phyloP scores from a whole-genome alignment of 345 rosid species.

The Triadica sebifera region DNA sequence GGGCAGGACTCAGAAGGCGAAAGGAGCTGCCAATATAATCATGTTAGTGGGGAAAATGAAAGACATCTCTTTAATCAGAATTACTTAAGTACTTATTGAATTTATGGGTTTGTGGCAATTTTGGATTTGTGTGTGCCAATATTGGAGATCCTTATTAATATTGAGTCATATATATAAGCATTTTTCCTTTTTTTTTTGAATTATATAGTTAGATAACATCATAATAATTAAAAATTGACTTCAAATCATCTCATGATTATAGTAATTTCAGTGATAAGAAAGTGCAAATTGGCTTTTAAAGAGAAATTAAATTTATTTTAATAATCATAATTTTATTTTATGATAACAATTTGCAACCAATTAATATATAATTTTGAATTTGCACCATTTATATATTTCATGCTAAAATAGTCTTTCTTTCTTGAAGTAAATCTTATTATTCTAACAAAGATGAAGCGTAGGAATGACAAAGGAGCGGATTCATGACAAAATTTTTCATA shows the following conservation, averaged over 20 bases:
- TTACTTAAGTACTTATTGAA: slow-evolving; percentile 10
- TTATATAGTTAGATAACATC: slow-evolving; percentile 30
- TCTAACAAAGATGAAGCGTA: too few species aligned
- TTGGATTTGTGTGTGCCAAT: slow-evolving; percentile 24
- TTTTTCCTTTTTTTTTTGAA: neutral
- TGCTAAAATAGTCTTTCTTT: too few species aligned
- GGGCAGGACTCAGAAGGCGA: neutral
- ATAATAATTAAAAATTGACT: slow-evolving; percentile 41
- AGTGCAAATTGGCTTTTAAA: slow-evolving; percentile 18
- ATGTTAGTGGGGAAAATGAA: slow-evolving; percentile 15
- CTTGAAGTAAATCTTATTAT: too few species aligned
- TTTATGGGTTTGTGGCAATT: slow-evolving; percentile 14
- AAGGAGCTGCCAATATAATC: too few species aligned
- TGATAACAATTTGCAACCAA: too few species aligned
- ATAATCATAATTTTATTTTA: too few species aligned
- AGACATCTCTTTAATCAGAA: slow-evolving; percentile 12
- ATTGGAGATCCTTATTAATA: neutral
- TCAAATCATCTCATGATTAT: slow-evolving; percentile 42
- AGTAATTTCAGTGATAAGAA: slow-evolving; percentile 21
- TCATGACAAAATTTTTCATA: too few species aligned
- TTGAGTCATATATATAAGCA: neutral
- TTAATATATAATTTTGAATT: too few species aligned
- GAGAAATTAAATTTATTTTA: neutral
- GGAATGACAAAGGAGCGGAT: too few species aligned
- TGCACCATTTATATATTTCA: too few species aligned